Evolutionary conservation across 805 yeast species (phyloP), one percentile per base, ranked within the genome.

Genomic region (Torulaspora delbrueckii): DNA sequence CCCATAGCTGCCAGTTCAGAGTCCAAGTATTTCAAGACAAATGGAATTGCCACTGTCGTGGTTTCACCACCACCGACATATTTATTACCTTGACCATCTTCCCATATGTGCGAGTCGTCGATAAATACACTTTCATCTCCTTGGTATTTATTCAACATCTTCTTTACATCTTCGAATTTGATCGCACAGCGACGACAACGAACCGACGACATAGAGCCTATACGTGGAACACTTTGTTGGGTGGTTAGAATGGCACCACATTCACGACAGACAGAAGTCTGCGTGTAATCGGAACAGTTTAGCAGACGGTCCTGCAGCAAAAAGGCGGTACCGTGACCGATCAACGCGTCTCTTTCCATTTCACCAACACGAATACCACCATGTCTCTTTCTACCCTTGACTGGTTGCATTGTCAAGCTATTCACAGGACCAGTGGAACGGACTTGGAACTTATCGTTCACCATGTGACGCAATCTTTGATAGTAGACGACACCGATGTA

Each of bases 341-440:
- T 89, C 59, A 93, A 75, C 2, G 99, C 99, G 77, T 93, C 99
- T 73, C 99, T 86, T 72, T 93, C 99, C 99, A 93, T 93, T 70
- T 93, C 99, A 68, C 99, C 99, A 32, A 93, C 95, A 77, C 99
- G 95, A 58, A 93, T 93, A 84, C 99, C 99, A 71, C 99, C 99
- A 55, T 85, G 82, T 73, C 98, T 82, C 82, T 93, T 93, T 74
- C 99, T 84, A 62, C 99, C 99, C 73, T 93, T 93, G 46, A 93
- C 99, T 33, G 99, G 99, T 76, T 93, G 99, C 97, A 91, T 89
- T 13, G 98, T 93, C 66, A 93, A 77, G 30, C 93, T 80, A 69
- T 91, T 91, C 23, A 93, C 98, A 5, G 98, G 98, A 64, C 99
- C 99, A 13, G 99, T 93, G 4, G 97, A 87, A 72, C 99, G 85